Conservation (phyloP, 1,139 yeast genomes). For the Meyerozyma smithsonii region DNA sequence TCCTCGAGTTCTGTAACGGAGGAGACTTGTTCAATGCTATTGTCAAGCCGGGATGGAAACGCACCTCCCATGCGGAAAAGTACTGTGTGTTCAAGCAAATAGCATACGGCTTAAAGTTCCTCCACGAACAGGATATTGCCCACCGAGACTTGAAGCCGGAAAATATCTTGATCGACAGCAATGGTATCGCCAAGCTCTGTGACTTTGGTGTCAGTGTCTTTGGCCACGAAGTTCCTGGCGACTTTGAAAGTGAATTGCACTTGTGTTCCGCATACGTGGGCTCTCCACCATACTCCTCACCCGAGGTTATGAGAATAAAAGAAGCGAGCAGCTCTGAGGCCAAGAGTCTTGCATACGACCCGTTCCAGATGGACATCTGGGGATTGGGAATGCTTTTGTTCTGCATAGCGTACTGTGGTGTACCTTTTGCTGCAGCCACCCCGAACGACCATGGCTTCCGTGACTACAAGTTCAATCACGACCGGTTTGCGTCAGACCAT, state of each 20-base stretch:
- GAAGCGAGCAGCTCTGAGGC: constrained; percentile 31
- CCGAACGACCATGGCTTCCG: constrained; percentile 50
- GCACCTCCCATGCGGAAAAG: constrained; percentile 42
- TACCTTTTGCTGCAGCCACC: constrained; percentile 57
- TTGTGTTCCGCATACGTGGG: constrained; percentile 54
- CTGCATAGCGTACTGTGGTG: constrained; percentile 53
- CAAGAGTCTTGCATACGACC: constrained; percentile 52
- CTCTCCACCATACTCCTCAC: constrained; percentile 77
- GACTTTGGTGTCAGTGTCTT: constrained; percentile 74
- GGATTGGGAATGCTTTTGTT: constrained; percentile 65
- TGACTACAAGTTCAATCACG: constrained; percentile 52
- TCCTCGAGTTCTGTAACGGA: constrained; percentile 60
- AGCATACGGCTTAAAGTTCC: constrained; percentile 44
- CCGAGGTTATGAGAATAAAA: constrained; percentile 60
- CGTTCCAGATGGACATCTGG: constrained; percentile 70
- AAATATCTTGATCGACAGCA: constrained; percentile 49
- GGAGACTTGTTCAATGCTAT: constrained; percentile 47
- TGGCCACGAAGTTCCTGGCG: constrained; percentile 54
- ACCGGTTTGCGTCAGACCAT: constrained; percentile 44
- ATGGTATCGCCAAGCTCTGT: constrained; percentile 64
- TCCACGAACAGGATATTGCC: constrained; percentile 55
- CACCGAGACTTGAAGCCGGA: constrained; percentile 70
- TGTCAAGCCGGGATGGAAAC: constrained; percentile 45
- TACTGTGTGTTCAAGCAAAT: constrained; percentile 61
- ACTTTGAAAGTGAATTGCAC: constrained; percentile 45